phyloP scores from a whole-genome alignment of 2,329 filamentous ascomycete species.

The Bisporella sp. region DNA sequence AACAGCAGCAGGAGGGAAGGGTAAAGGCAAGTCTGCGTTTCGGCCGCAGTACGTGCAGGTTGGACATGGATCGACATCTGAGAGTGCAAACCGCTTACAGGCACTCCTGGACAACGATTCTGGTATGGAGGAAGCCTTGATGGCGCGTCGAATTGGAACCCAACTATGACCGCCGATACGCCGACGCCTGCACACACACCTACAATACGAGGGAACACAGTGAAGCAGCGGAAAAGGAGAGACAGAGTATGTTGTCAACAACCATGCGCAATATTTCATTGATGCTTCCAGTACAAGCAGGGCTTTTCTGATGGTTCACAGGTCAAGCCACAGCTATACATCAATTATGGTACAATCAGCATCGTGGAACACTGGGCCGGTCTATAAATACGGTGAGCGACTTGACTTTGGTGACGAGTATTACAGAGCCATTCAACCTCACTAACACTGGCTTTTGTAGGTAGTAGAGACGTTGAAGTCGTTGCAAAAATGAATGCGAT shows the following conservation, averaged over 20 bases:
- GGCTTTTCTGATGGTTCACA: neutral
- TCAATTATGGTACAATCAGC: conserved; percentile 92
- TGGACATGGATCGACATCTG: conserved; percentile 72
- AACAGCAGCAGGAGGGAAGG: conserved; percentile 32
- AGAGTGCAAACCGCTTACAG: conserved; percentile 74
- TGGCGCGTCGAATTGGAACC: conserved; percentile 41
- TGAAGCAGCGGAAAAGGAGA: conserved; percentile 50
- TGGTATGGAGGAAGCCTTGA: conserved; percentile 81
- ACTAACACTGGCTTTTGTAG: neutral
- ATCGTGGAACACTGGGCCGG: conserved; percentile 77
- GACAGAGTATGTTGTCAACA: conserved; percentile 37
- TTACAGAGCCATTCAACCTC: neutral
- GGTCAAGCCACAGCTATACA: conserved; percentile 74
- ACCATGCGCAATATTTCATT: too few species aligned
- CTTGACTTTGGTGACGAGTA: neutral
- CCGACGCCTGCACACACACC: conserved; percentile 35
- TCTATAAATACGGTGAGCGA: conserved; percentile 70
- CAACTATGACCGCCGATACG: conserved; percentile 39
- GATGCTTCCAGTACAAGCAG: too few species aligned
- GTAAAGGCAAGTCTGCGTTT: conserved; percentile 36
- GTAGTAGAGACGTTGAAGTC: conserved; percentile 74
- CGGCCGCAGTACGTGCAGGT: conserved; percentile 78
- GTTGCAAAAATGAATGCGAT: conserved; percentile 81
- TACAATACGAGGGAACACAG: conserved; percentile 16
- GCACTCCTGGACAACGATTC: conserved; percentile 81